These are phyloP conservation scores for Setaria viridis DNA, from an alignment of 202 grass and related monocot genomes.

Conservation along the genomic window DNA sequence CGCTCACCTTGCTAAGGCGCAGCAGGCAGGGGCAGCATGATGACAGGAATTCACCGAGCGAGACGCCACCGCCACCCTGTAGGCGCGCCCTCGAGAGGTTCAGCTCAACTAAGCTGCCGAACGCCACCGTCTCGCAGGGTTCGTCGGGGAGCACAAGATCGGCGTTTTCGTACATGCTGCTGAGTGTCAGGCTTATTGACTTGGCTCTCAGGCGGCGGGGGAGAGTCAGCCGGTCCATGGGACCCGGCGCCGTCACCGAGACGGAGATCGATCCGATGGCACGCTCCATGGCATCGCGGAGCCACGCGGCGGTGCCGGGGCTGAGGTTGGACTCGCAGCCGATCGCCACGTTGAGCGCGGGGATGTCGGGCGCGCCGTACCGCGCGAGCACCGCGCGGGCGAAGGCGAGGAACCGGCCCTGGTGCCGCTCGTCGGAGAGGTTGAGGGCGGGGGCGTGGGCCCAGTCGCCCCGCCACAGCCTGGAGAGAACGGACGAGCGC, in stretches of 20 bases:
- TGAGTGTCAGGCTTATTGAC: background rate
- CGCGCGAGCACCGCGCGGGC: background rate
- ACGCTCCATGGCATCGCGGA: slow-evolving; percentile 9
- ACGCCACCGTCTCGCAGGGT: background rate
- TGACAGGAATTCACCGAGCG: slow-evolving; percentile 9
- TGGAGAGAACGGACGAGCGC: slow-evolving; percentile 19
- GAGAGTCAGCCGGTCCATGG: background rate
- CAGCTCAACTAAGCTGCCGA: slow-evolving; percentile 6
- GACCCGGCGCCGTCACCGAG: background rate
- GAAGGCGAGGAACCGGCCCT: background rate
- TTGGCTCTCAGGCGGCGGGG: background rate
- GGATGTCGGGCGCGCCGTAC: slow-evolving; percentile 22
- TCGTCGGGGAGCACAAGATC: slow-evolving; percentile 4
- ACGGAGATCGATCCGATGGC: background rate
- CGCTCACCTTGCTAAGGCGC: background rate
- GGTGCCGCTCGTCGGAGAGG: slow-evolving; percentile 15
- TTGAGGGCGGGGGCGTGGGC: slow-evolving; percentile 4
- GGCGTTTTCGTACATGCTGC: background rate
- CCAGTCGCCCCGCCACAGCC: slow-evolving; percentile 34
- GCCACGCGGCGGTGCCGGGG: slow-evolving; percentile 23
- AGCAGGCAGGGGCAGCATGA: slow-evolving; percentile 22
- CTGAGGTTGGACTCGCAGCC: background rate
- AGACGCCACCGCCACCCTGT: no score
- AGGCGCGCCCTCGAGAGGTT: background rate
- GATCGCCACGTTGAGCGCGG: slow-evolving; percentile 18